Base-by-base conservation (phyloP, 495 filamentous ascomycete genomes). In the Staphylotrichum longicolle region DNA sequence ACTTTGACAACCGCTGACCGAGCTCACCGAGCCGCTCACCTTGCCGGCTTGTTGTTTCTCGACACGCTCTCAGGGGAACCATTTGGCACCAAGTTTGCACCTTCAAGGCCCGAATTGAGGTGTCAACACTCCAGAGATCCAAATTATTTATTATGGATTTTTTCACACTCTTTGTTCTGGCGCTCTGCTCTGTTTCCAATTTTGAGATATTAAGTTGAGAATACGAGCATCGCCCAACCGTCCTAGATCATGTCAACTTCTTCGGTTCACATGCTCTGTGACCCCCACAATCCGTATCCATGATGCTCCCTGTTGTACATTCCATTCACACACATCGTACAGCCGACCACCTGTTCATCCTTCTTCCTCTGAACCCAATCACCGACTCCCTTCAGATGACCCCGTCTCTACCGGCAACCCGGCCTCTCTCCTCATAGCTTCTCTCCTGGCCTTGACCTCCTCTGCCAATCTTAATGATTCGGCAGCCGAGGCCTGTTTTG, bases 391-490 rank as follows among this genome's bases (percentile, higher is more conserved):
- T 39, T 35, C 7, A 10, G 63, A 54, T 35, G 50, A 45, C 27
- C 20, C 53, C 20, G 54, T 41, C 40, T 65, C 46, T 8, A 37
- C 37, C 39, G 64, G 50, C 35, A 79, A 55, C 32, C 77, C 77
- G 1, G 77, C 74, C 66, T 79, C 76, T 50, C 61, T 76, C 65
- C 81, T 80, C 66, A 91, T 80, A 57, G 86, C 82, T 53, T 86
- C 80, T 63, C 79, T 84, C 64, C 86, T 80, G 74, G 82, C 86
- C 75, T 84, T 81, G 1, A 81, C 74, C 68, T 88, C 87, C 46
- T 82, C 80, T 20, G 75, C 74, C 15, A 78, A 40, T 41, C 72
- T 71, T 57, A 81, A 75, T 58, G 84, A 80, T 48, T 84, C 63
- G 4, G 55, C 75, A 46, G 30, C 32, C 1, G 45, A 34, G 7